Evolutionary conservation across 208 protist species (phyloP).

Genomic region (Acanthamoeba pearcei): DNA sequence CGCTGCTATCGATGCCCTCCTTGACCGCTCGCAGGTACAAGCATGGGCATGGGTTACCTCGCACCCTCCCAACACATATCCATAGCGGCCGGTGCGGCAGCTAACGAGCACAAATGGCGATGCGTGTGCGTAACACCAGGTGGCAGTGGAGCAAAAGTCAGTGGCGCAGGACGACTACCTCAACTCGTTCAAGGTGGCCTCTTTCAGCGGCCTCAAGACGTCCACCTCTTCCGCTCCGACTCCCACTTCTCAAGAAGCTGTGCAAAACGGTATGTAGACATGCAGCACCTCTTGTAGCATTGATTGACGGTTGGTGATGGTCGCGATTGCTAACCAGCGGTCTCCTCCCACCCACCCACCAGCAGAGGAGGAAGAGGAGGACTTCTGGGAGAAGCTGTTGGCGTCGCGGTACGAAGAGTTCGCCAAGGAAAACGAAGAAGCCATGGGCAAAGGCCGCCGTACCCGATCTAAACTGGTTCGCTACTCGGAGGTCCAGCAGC

Average conservation of each 20-base stretch:
- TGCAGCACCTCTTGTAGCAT: background rate
- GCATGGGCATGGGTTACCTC: background rate
- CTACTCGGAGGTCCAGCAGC: conserved; percentile 36
- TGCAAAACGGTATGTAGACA: background rate
- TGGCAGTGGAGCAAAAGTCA: background rate
- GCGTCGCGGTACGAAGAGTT: conserved; percentile 53
- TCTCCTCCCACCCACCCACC: background rate
- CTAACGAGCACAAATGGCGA: background rate
- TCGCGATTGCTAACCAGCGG: background rate
- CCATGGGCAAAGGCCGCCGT: conserved; percentile 68
- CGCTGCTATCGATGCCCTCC: conserved; percentile 68
- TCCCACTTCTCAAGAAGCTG: background rate
- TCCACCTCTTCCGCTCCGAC: background rate
- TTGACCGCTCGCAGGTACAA: conserved; percentile 72
- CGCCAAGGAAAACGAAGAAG: conserved; percentile 41
- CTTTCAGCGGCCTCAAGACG: conserved; percentile 23
- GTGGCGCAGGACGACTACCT: conserved; percentile 73
- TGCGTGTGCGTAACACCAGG: background rate
- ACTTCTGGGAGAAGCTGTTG: conserved; percentile 75
- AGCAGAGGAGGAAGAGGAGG: conserved; percentile 51
- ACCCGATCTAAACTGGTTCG: conserved; percentile 66
- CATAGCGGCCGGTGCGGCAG: too few species aligned
- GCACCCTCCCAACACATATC: background rate
- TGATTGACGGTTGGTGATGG: background rate
- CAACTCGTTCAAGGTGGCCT: conserved; percentile 77